A percentile compares a stretch with the other conserved stretches of the same genome.
phyloP scores from a whole-genome alignment of 768 basidiomycete genomes.

The Agrocybe praecox region DNA sequence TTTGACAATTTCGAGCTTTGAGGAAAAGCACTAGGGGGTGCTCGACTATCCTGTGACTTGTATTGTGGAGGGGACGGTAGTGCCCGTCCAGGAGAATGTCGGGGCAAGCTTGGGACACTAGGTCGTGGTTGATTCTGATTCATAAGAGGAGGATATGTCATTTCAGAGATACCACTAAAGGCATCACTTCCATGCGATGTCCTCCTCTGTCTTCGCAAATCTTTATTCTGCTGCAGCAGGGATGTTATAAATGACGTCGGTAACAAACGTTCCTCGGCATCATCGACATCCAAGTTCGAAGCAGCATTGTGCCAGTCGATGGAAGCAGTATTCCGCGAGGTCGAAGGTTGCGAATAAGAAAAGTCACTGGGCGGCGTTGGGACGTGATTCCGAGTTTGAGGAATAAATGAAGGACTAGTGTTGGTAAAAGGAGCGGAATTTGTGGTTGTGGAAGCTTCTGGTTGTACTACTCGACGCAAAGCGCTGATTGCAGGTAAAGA shows the following conservation, averaged over 20 bases:
- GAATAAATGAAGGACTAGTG: slow-evolving; percentile 12
- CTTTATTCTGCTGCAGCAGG: slow-evolving; percentile 48
- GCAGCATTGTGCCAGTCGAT: slow-evolving; percentile 66
- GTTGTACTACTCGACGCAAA: slow-evolving; percentile 13
- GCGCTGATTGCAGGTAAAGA: slow-evolving; percentile 23
- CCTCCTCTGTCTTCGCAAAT: slow-evolving; percentile 27
- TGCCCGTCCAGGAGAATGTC: background rate
- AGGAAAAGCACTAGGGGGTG: slow-evolving; percentile 38
- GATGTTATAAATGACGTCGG: slow-evolving; percentile 65
- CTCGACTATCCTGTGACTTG: slow-evolving; percentile 13
- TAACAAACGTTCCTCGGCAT: slow-evolving; percentile 57
- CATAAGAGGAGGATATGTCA: slow-evolving; percentile 52
- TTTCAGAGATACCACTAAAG: slow-evolving; percentile 54
- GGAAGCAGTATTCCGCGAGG: slow-evolving; percentile 32
- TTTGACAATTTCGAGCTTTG: slow-evolving; percentile 26
- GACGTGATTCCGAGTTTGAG: background rate
- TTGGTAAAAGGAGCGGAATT: slow-evolving; percentile 12
- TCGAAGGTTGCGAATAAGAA: background rate
- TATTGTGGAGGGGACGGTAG: background rate
- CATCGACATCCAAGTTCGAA: slow-evolving; percentile 57
- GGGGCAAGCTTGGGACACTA: slow-evolving; percentile 6
- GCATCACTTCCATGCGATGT: slow-evolving; percentile 40
- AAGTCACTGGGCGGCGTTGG: background rate
- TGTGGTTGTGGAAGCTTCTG: slow-evolving; percentile 9
- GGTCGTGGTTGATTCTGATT: slow-evolving; percentile 17